Conservation (phyloP, 164 flowering plant species). For the grape (Vitis vinifera) region ASM3070453v1 NC_081822.1:2567001-2567500, state of each 20-base stretch:
- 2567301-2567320: slow-evolving; percentile 90
- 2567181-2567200: too few relatives aligned
- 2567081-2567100: slow-evolving; percentile 82
- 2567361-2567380: slow-evolving; percentile 95
- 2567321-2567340: slow-evolving; percentile 99
- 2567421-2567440: slow-evolving; percentile 35
- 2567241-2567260: background rate
- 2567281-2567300: slow-evolving; percentile 93
- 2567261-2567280: background rate
- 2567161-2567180: background rate
- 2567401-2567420: slow-evolving; percentile 55
- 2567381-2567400: slow-evolving; percentile 73
- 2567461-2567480: slow-evolving; percentile 33
- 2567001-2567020: slow-evolving; percentile 51
- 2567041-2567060: slow-evolving; percentile 74
- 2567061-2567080: slow-evolving; percentile 90
- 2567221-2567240: background rate
- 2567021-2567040: slow-evolving; percentile 60
- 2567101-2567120: slow-evolving; percentile 95
- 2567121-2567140: slow-evolving; percentile 88
- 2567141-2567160: slow-evolving; percentile 35
- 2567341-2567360: slow-evolving; percentile 86
- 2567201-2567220: too few relatives aligned
- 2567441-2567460: slow-evolving; percentile 26
- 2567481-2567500: background rate